These are phyloP conservation scores for Rubia yunnanensis DNA, from an alignment of 257 asterid species.

Conservation along the genomic window DNA sequence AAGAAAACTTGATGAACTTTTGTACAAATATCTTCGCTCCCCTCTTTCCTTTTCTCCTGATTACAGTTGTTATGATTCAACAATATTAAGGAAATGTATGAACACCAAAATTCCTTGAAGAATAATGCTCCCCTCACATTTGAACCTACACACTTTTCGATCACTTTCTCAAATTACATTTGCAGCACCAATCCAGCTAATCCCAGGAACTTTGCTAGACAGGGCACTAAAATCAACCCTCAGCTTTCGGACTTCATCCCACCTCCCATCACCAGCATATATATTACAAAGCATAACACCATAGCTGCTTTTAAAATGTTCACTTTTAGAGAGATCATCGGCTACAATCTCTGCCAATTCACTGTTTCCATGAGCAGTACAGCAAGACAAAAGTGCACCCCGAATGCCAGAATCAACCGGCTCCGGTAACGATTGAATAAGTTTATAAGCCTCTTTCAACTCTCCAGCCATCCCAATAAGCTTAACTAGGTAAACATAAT, in stretches of 20 bases:
- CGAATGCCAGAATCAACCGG: slow-evolving; percentile 52
- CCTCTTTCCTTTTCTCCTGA: too few species aligned
- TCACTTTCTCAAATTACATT: slow-evolving; percentile 1
- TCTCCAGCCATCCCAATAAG: slow-evolving; percentile 81
- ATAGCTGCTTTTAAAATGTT: slow-evolving; percentile 29
- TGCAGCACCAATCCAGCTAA: slow-evolving; percentile 45
- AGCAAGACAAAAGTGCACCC: slow-evolving; percentile 83
- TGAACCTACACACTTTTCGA: too few species aligned
- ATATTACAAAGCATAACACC: slow-evolving; percentile 60
- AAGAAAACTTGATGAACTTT: too few species aligned
- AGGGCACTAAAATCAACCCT: slow-evolving; percentile 34
- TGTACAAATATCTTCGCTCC: too few species aligned
- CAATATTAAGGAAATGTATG: too few species aligned
- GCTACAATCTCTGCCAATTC: slow-evolving; percentile 41
- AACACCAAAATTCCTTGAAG: too few species aligned
- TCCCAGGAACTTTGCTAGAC: slow-evolving; percentile 46
- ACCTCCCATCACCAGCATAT: slow-evolving; percentile 60
- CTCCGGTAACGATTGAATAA: slow-evolving; percentile 31
- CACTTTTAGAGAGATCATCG: slow-evolving; percentile 23
- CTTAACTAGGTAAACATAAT: slow-evolving; percentile 69
- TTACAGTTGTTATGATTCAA: too few species aligned
- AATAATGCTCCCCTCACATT: too few species aligned
- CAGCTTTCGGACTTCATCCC: slow-evolving; percentile 57
- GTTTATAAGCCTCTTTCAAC: slow-evolving; percentile 51
- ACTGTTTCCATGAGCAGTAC: slow-evolving; percentile 34